Evolutionary conservation across 2,329 filamentous ascomycete species (phyloP).

Genomic region (Fusarium continuum): DNA sequence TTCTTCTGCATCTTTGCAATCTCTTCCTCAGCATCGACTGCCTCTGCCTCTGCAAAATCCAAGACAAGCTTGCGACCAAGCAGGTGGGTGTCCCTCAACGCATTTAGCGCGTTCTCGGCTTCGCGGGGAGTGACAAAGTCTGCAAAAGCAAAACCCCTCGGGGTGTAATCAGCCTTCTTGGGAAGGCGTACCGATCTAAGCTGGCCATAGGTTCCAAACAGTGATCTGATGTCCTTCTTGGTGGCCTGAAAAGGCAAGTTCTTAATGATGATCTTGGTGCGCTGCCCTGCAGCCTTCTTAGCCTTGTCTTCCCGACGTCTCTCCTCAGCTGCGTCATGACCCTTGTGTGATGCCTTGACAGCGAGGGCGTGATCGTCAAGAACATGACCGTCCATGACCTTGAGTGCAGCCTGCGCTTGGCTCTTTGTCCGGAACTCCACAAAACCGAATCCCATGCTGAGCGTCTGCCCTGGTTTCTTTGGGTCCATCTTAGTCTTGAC

Average conservation of each 20-base stretch:
- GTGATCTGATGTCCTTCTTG: constrained; percentile 87
- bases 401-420: constrained; percentile 80
- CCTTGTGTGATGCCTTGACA: constrained; percentile 88
- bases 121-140: constrained; percentile 93
- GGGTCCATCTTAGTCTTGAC: constrained; percentile 94
- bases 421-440: constrained; percentile 83
- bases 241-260: constrained; percentile 96
- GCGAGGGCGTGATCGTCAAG: constrained; percentile 88
- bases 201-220: constrained; percentile 91
- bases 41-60: constrained; percentile 89
- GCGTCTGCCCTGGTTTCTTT: constrained; percentile 85
- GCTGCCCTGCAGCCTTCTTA: constrained; percentile 78
- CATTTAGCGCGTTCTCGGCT: constrained; percentile 88
- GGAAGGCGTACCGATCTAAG: constrained; percentile 92
- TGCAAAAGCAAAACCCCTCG: constrained; percentile 95
- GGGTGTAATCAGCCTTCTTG: constrained; percentile 89
- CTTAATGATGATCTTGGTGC: constrained; percentile 96
- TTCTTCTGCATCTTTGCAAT: constrained; percentile 98
- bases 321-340: constrained; percentile 87
- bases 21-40: constrained; percentile 92
- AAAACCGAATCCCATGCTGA: constrained; percentile 98
- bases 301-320: constrained; percentile 82
- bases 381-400: constrained; percentile 86
- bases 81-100: constrained; percentile 91
- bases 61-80: constrained; percentile 89